Base-by-base conservation (phyloP, 1,284 basidiomycete genomes). In the Puccinia horiana region DNA sequence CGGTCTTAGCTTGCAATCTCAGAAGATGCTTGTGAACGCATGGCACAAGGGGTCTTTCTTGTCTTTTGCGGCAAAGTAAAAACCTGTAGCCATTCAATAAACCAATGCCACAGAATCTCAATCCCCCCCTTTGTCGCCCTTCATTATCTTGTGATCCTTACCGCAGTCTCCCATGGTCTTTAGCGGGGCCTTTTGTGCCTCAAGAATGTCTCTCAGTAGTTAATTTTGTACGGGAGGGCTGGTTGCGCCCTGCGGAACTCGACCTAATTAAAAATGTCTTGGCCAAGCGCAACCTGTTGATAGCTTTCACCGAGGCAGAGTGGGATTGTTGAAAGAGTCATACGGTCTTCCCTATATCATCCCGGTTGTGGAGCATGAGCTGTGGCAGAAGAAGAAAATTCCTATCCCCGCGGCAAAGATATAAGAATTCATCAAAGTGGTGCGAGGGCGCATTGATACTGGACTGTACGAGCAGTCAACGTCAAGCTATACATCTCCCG, bases 81-180 rank as follows among this genome's bases (percentile, higher is more conserved):
- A 80, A 44, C 52, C 78, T 9, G 78, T 80, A 12, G 26, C 61
- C 61, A 5, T 42, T 69, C 47, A 79, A 79, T 54, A 23, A 40
- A n/a, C 44, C 65, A 35, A 69, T 79, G 63, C 77, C 63, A 14
- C 75, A 77, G n/a, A 40, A 56, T 1, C 44, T 69, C 23, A 70
- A 80, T 58, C 65, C 65, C 11, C 67, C 63, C 16, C 44, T 47
- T 8, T 8, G 16, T 8, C 44, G 16, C 8, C 44, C 44, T 8
- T 16, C 16, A 16, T 18, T 70, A 0, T 72, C 67, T 3, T 26
- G 65, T 18, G 52, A 70, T 56, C 77, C 63, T 11, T 79, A 79
- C 35, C 14, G 32, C 6, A 47, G 20, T 12, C 42, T 63, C 5
- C 47, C 67, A 18, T 1, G 40, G 2, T 12, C 4, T 2, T 16